These are phyloP conservation scores for Lunasporangiospora selenospora DNA, from an alignment of 192 early-diverging fungal genomes.

Conservation along the genomic window DNA sequence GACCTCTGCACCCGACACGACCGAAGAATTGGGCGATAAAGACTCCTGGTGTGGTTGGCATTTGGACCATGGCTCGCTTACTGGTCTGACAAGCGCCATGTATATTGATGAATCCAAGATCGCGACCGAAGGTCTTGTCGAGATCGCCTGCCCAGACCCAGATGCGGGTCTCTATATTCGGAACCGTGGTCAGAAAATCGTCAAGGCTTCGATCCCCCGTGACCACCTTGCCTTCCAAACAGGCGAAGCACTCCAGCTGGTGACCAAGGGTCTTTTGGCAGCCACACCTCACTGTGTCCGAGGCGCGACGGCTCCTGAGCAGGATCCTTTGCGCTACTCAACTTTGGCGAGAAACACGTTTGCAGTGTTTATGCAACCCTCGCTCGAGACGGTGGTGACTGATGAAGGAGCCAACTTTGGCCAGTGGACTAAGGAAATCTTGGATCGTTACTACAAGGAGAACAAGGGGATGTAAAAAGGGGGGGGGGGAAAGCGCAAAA, in stretches of 20 bases:
- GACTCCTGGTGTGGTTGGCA: slow-evolving; percentile 79
- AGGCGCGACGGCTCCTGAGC: slow-evolving; percentile 48
- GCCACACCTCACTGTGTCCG: slow-evolving; percentile 75
- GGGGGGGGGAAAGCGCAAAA: slow-evolving; percentile 5
- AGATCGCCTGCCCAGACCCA: slow-evolving; percentile 47
- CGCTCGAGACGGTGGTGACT: slow-evolving; percentile 45
- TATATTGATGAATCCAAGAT: slow-evolving; percentile 57
- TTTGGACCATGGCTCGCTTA: slow-evolving; percentile 68
- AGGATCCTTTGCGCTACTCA: slow-evolving; percentile 30
- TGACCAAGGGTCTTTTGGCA: slow-evolving; percentile 54
- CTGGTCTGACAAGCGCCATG: slow-evolving; percentile 69
- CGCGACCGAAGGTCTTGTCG: slow-evolving; percentile 31
- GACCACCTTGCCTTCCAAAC: slow-evolving; percentile 74
- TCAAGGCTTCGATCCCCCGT: slow-evolving; percentile 60
- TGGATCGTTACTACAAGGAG: slow-evolving; percentile 46
- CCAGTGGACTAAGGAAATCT: slow-evolving; percentile 43
- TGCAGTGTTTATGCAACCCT: slow-evolving; percentile 79
- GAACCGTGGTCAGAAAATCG: slow-evolving; percentile 51
- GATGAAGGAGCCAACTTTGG: slow-evolving; percentile 47
- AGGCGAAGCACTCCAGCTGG: slow-evolving; percentile 66
- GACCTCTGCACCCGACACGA: slow-evolving; percentile 9
- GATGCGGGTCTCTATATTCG: slow-evolving; percentile 68
- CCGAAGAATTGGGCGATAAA: slow-evolving; percentile 42
- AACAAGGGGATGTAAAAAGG: not conserved
- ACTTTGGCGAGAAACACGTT: slow-evolving; percentile 68